Base-by-base conservation (phyloP, 257 asterid genomes). In the Solanum pinnatisectum region DNA sequence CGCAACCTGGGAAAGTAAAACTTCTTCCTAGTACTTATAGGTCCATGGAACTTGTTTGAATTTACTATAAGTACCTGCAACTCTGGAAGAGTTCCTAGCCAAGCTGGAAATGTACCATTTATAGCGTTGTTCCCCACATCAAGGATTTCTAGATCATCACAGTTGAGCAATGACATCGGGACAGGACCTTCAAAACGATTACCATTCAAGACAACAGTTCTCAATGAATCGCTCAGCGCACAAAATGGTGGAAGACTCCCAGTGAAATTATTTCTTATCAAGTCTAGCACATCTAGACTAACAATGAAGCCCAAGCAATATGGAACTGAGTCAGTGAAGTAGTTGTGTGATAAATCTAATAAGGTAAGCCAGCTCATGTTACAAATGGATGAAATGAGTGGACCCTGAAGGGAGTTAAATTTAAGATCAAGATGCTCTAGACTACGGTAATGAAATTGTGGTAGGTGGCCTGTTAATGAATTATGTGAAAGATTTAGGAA, bases 301-400 rank as follows among this genome's bases (percentile, higher is more conserved):
- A 2, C 8, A 20, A 46, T 46, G 20, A 0, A 4, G 0, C 20
- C 7, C 59, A 46, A 14, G 20, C 59, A 46, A 46, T 0, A 0
- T 46, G 20, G 59, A 46, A 14, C 0, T 0, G 59, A 46, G 20
- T 46, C 0, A 46, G 7, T 46, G 59, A 46, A 46, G 59, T 14
- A 0, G 59, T 46, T 46, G 3, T 0, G 20, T 46, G 59, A 46
- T 14, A 46, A 14, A 46, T 46, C 59, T 0, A 46, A 0, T 0
- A 5, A 0, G 0, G 0, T 0, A 1, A 46, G 20, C 0, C 0
- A 0, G 6, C 0, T 44, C 6, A 1, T 0, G 18, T 44, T 44
- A 13, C 52, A 44, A 4, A 44, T 44, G 2, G 52, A 44, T 4
- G 52, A 42, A 42, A 15, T 15, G 10, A 42, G 15, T 42, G 15